Evolutionary conservation across 371 early-diverging fungal species (phyloP), one percentile per base, ranked within the genome.

Genomic region (Blakeslea trispora): DNA sequence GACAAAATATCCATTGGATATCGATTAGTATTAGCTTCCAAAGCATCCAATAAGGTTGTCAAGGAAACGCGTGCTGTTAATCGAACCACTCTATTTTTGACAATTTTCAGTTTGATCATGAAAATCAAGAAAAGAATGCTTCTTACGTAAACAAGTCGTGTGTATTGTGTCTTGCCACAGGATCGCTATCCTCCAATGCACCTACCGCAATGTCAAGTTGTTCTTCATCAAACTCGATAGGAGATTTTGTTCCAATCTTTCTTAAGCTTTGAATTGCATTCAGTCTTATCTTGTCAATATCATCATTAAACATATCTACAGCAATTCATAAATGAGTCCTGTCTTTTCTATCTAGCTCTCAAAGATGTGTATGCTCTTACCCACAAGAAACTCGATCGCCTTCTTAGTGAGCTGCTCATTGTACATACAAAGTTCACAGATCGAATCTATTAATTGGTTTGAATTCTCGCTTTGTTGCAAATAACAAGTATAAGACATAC

Each of bases 261-360:
- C 76, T 74, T 21, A 96, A 80, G 53, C 85, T 89, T 23, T 81
- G 77, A 42, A 94, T 81, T 0, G 94, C 86, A 48, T 90, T 88
- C n/a, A 90, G 63, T 9, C 96, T 87, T 5, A 95, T 91, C 35
- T 75, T 72, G 50, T 87, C 87, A 59, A 90, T 89, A 61, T 94
- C 93, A 64, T 96, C 96, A 70, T 94, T 94, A 61, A 95, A 92
- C 92, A 95, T 95, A 52, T 94, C 95, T 88, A 62, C 19, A 41
- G 21, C 14, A 48, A 46, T 45, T 5, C 28, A 48, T 58, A 7
- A 17, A 42, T 47, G 1, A 49, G 14, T 10, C 7, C 28, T 28
- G n/a, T n/a, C n/a, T 7, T 28, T 28, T 3, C 7, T 28, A 28
- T 3, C 28, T 28, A 5, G 28, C 7, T 28, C n/a, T 24, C 28